Percentiles rank a stretch among this genome's conserved stretches.
Evolutionary conservation across 1,139 yeast genomes (phyloP).

Genomic region (Pneumocystis wakefieldiae): DNA sequence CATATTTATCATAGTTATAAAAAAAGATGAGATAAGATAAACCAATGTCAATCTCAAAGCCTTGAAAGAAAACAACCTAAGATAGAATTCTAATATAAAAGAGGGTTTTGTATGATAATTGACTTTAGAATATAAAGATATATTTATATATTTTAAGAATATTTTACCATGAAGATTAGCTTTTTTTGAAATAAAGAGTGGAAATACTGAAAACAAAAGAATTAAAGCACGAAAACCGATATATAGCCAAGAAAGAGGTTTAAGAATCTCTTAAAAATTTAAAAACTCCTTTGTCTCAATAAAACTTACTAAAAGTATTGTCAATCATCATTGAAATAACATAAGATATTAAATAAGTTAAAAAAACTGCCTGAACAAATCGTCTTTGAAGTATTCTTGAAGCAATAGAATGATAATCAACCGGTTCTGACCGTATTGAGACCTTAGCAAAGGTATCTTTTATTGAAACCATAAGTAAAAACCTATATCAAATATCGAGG

Average conservation of each 20-base stretch:
- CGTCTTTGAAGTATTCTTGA: constrained; percentile 20
- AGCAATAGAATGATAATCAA: constrained; percentile 20
- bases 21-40: constrained; percentile 6
- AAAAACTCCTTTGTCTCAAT: neutral
- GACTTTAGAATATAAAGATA: constrained; percentile 20
- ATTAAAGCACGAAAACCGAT: constrained; percentile 14
- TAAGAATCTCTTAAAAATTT: neutral
- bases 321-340: constrained; percentile 13
- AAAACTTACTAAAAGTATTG: constrained; percentile 11
- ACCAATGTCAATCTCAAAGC: constrained; percentile 4
- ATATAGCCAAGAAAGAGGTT: constrained; percentile 3
- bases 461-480: neutral
- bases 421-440: neutral
- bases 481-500: neutral
- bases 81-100: constrained; percentile 8
- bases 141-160: constrained; percentile 14
- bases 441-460: neutral
- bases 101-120: neutral
- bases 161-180: constrained; percentile 17
- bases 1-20: constrained; percentile 9
- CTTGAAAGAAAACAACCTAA: constrained; percentile 5
- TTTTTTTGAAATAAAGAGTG: constrained; percentile 21
- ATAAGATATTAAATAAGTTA: constrained; percentile 17
- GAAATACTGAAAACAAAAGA: constrained; percentile 16
- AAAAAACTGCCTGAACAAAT: constrained; percentile 19